Percentiles rank a stretch among this genome's conserved stretches.
Evolutionary conservation across 1,284 basidiomycete genomes (phyloP).

Genomic region (Malassezia psittaci): DNA sequence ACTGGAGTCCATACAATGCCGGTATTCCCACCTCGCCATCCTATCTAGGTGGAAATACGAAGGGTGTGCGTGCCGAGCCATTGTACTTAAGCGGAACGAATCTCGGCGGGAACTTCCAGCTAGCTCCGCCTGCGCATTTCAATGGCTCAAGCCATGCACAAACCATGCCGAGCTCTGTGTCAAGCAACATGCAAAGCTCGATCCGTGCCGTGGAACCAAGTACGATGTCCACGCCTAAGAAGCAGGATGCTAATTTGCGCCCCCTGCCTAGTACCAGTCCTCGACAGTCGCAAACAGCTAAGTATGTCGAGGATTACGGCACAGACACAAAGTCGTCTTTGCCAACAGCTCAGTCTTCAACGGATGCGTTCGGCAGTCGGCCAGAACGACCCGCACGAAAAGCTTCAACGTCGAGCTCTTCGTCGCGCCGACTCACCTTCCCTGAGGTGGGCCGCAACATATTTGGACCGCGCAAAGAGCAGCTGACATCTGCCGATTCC

Average conservation of each 20-base stretch:
- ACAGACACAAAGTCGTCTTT: not conserved
- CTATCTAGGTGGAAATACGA: not conserved
- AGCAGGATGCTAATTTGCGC: not conserved
- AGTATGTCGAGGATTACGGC: not conserved
- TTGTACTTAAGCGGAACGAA: not conserved
- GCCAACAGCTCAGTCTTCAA: not conserved
- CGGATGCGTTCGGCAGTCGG: conserved; percentile 4
- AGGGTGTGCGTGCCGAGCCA: not conserved
- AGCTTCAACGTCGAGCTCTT: not conserved
- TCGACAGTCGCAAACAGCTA: not conserved
- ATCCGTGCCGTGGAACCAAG: not conserved
- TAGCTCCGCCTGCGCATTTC: conserved; percentile 27
- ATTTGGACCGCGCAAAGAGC: conserved; percentile 4
- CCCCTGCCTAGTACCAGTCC: not conserved
- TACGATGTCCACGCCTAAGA: not conserved
- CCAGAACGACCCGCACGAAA: not conserved
- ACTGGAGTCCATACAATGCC: not conserved
- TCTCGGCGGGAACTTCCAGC: not conserved
- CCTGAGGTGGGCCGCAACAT: not conserved
- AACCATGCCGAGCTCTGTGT: not conserved
- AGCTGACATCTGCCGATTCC: not conserved
- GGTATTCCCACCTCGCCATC: not conserved
- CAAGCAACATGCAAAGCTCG: not conserved
- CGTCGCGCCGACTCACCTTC: not conserved
- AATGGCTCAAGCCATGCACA: conserved; percentile 15